These are phyloP conservation scores for Dendrobium officinale DNA, from an alignment of 106 monocot genomes.

Conservation along the genomic window DNA sequence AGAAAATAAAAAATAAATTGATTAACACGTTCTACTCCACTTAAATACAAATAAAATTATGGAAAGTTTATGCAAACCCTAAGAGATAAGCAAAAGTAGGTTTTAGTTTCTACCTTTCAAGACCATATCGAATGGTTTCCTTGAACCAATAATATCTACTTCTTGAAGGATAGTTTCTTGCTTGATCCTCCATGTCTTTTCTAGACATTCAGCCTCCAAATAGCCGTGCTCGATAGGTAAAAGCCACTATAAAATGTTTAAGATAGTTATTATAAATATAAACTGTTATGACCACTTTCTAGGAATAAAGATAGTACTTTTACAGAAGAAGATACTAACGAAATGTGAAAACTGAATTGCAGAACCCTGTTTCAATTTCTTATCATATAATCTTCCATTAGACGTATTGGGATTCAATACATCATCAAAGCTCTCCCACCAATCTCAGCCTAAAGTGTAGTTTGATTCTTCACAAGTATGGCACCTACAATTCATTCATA, in stretches of 20 bases:
- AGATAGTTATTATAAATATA: not conserved
- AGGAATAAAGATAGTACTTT: not conserved
- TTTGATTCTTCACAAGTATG: not conserved
- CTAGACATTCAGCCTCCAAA: constrained; percentile 75
- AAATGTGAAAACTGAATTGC: not conserved
- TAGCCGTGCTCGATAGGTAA: constrained; percentile 58
- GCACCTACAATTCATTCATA: not conserved
- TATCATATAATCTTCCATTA: not conserved
- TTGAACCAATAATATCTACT: constrained; percentile 63
- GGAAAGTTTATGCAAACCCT: not conserved
- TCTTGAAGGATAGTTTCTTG: constrained; percentile 65
- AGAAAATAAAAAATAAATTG: no score
- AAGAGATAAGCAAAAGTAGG: not conserved
- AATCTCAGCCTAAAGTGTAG: not conserved
- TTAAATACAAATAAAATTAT: no score
- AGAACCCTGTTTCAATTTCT: not conserved
- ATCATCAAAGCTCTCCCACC: not conserved
- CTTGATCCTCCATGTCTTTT: constrained; percentile 69
- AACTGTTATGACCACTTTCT: not conserved
- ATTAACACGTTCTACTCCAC: no score
- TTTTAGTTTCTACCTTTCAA: constrained; percentile 40
- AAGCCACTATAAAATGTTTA: constrained; percentile 56
- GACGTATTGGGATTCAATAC: not conserved
- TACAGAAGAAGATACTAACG: not conserved
- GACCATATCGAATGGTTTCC: constrained; percentile 84